Base-by-base conservation (phyloP, 2,329 filamentous ascomycete species). In the Triangularia verruculosa region DNA sequence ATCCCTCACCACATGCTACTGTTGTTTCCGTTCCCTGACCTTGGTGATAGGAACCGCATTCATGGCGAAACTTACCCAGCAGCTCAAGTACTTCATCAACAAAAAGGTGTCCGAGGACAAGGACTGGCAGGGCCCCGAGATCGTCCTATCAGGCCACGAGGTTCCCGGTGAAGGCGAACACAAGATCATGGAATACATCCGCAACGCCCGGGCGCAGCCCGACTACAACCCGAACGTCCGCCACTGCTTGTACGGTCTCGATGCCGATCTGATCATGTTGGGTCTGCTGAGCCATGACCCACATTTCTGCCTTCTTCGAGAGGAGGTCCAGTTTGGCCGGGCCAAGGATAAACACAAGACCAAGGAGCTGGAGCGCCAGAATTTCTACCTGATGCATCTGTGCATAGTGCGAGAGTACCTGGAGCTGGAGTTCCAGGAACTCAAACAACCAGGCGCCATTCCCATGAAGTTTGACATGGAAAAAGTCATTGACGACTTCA, bases 121-220 rank as follows among this genome's bases (percentile, higher is more conserved):
- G 56, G 95, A 99, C 72, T 99, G 95, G 95, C 95, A 99, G 79
- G 91, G 91, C 65, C 95, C 96, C 69, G 93, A 98, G 74, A 89
- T 99, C 71, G 93, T 99, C 60, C 84, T 99, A 64, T 99, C 95
- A 5, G 95, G 96, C 61, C 96, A 99, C 74, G 96, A 99, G 77
- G 94, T 98, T 25, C 95, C 95, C 6, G 95, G 95, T 71, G 96
- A 99, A 79, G 95, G 95, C 72, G 95, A 99, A 78, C 95, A 99
- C 82, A 99, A 99, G 81, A 97, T 99, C 78, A 99, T 99, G 95
- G 96, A 99, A 78, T 99, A 99, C 78, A 99, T 99, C 77, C 91
- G 95, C 70, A 92, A 96, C 77, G 92, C 95, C 67, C 98, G 98
- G 82, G 93, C 94, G 57, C 95, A 99, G 77, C 91, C 91, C 1